Base-by-base conservation (phyloP, 306 rosid genomes). In the Quercus variabilis region DNA sequence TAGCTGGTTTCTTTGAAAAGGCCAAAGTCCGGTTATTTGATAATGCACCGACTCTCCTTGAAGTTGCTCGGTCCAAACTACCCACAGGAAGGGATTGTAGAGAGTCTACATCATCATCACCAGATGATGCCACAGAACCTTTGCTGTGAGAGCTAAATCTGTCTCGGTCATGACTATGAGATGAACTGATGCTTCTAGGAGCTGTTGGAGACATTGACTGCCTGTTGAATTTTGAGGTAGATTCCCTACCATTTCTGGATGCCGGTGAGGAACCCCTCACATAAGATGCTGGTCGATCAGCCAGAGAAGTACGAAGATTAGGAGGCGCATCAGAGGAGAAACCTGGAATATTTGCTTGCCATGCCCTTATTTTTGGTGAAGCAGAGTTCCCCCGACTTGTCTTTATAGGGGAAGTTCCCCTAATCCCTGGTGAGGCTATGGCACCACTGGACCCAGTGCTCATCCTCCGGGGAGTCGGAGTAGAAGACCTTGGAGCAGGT, bases 261-360 rank as follows among this genome's bases (percentile, higher is more conserved):
- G 94, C 97, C 62, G 97, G 97, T 57, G 97, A 92, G 70, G 96
- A 92, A 76, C 96, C 96, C 82, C 97, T 91, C 52, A 91, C 94
- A 81, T 92, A 92, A 6, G 91, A 82, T 77, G 94, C 92, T 30
- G 97, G 97, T 30, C 94, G 88, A 83, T 92, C 94, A 38, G 92
- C 89, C 83, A 91, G 88, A 65, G 97, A 92, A 74, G 96, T 91
- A 9, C 94, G 92, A 8, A 92, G 97, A 85, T 92, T 92, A 62
- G 96, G 96, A 78, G 97, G 97, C 71, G 89, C 87, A 65, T 92
- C 94, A 77, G 92, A 83, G 77, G 97, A 91, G 87, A 92, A 89
- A 57, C 97, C 97, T 2, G 94, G 92, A 84, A 92, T 92, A 85
- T 89, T 91, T 46, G 94, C 79, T 81, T 92, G 96, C 97, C 97